Evolutionary conservation across 352 stramenopile genomes (phyloP), one percentile per base, ranked within the genome.

Genomic region (Phytophthora meadii): DNA sequence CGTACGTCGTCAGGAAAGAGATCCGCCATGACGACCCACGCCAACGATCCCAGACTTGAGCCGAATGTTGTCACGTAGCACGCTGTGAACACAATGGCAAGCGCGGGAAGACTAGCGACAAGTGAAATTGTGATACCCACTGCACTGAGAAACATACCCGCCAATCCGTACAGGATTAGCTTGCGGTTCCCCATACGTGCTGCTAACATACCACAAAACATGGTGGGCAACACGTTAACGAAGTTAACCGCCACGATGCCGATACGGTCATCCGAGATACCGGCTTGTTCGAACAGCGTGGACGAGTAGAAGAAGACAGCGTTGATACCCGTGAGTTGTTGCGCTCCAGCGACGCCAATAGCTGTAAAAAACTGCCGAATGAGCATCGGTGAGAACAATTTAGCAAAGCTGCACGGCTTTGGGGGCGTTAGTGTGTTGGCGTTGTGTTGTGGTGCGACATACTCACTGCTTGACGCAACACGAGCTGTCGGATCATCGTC

Each of bases 241-340:
- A 76, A 59, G 44, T 81, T 76, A 42, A 87, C 61, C 27, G 82
- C 80, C n/a, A 82, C 25, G 22, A 61, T 85, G 11, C 76, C 78
- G 19, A 84, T 27, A 32, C 78, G 78, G 50, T 71, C 70, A 49
- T 87, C 78, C 2, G 46, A 39, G 48, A 87, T 71, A 4, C 78
- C 78, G 3, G 73, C 73, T 45, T 76, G 60, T 17, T 70, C 77
- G 55, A 85, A 85, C 22, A 87, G 65, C 3, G 54, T 68, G 36
- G 70, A 81, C 10, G 78, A 85, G 65, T 87, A 87, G 56, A 79
- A 74, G 61, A 85, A 85, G 32, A 84, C 71, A 22, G 70, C 78
- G 60, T 81, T 85, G 67, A 87, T 79, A 25, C 76, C 76, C 3
- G 70, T 81, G 41, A 87, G 69, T 51, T 84, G 78, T 54, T 83